These are phyloP conservation scores for Pichia sp. DNA, from an alignment of 1,139 yeast genomes.

Conservation along the genomic window DNA sequence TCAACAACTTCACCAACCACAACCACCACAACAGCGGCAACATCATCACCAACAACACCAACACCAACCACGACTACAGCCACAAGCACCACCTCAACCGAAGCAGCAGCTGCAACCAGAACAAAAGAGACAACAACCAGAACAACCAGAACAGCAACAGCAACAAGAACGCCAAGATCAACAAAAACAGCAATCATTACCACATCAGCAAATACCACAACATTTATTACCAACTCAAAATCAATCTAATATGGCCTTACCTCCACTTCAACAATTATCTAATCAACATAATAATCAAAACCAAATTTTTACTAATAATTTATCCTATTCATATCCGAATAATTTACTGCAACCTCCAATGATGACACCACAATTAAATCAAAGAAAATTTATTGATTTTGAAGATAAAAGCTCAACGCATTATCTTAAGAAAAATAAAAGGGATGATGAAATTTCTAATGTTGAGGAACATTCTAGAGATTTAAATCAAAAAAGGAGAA, in stretches of 20 bases:
- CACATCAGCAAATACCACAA: too few relatives aligned
- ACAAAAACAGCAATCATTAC: not conserved
- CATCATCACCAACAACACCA: not conserved
- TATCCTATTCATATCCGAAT: too few relatives aligned
- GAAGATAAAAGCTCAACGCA: constrained; percentile 9
- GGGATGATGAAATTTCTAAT: not conserved
- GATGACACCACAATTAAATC: not conserved
- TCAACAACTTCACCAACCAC: not conserved
- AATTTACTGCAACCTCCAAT: too few relatives aligned
- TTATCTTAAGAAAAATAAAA: constrained; percentile 1
- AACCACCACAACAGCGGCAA: not conserved
- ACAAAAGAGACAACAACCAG: not conserved
- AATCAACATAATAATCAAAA: not conserved
- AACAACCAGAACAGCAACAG: not conserved
- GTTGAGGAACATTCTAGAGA: not conserved
- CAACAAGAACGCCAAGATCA: not conserved
- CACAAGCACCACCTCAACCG: too few relatives aligned
- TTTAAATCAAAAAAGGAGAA: not conserved
- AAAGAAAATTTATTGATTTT: constrained; percentile 8
- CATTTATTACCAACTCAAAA: too few relatives aligned
- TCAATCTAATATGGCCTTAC: too few relatives aligned
- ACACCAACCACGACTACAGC: not conserved
- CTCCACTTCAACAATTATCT: too few relatives aligned
- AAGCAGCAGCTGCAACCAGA: too few relatives aligned
- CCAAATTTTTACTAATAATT: not conserved